Base-by-base conservation (phyloP, 1,284 basidiomycete genomes). In the Marasmius tenuissimus region DNA sequence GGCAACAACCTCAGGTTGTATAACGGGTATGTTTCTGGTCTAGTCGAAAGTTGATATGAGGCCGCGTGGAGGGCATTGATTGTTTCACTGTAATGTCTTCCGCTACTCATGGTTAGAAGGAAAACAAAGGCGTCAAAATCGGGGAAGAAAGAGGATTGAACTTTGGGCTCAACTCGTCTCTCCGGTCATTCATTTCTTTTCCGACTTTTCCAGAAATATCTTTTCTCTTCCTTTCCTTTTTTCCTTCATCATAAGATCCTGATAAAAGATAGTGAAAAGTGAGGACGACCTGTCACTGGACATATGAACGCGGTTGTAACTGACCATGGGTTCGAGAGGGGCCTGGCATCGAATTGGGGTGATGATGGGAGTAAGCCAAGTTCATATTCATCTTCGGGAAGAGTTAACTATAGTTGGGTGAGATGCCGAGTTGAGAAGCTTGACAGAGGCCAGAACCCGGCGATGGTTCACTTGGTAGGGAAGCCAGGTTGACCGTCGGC, bases 1-100 rank as follows among this genome's bases (percentile, higher is more conserved):
- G 91, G 89, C 59, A 90, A 85, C 33, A 93, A 76, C 47, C 87
- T 84, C 10, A 92, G 78, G 57, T 84, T 84, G 77, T 87, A 93
- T 54, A 87, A 73, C 0, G 85, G 77, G 27, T 84, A 78, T 4
- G 81, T 80, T 62, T 89, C 86, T 2, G 91, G 91, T 48, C 83
- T 83, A 2, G 84, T 85, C 9, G 88, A 78, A 27, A 92, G 81
- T 69, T 87, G 85, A 52, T 82, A 74, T 3, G 86, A 76, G 20
- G 81, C 76, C 61, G 72, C 78, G 67, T 85, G 83, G n/a, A 91
- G 78, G 5, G 77, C 76, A 4, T 79, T 76, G 37, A 87, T 83
- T 49, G 76, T 79, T 69, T 89, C 86, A 52, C 79, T 71, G 71
- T 82, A 83, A 66, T 85, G 79, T 34, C 84, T 77, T 38, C 80